These are phyloP conservation scores for Cryptomeria japonica DNA, from an alignment of 75 land plant genomes.

Conservation along the genomic window DNA sequence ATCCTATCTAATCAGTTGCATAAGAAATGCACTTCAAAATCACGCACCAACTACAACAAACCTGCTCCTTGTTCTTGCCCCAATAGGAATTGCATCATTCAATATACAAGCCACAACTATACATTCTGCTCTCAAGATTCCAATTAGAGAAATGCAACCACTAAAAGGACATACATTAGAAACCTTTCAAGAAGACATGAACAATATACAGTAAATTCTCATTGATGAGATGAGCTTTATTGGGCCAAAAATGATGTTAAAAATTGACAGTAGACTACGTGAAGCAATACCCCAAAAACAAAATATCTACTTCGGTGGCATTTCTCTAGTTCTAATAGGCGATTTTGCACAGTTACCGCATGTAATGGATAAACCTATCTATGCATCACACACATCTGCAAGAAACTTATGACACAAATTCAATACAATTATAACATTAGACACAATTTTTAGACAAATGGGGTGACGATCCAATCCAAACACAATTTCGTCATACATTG, in stretches of 20 bases:
- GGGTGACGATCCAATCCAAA: background rate
- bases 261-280: background rate
- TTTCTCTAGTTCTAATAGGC: background rate
- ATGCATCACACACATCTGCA: background rate
- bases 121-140: no score
- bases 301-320: background rate
- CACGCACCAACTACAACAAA: no score
- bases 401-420: background rate
- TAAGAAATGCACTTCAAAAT: no score
- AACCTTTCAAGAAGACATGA: no score
- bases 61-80: no score
- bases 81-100: no score
- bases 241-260: background rate
- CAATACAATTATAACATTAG: background rate
- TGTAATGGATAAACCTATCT: background rate
- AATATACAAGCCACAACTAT: no score
- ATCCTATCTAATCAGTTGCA: no score
- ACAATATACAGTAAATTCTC: background rate
- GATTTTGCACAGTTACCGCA: background rate
- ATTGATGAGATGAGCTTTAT: background rate
- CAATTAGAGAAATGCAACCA: no score
- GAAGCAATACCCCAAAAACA: background rate
- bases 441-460: background rate
- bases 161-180: background rate
- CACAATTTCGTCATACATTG: background rate